phyloP scores from a whole-genome alignment of 257 asterid species.

The Leonotis leonurus region DNA sequence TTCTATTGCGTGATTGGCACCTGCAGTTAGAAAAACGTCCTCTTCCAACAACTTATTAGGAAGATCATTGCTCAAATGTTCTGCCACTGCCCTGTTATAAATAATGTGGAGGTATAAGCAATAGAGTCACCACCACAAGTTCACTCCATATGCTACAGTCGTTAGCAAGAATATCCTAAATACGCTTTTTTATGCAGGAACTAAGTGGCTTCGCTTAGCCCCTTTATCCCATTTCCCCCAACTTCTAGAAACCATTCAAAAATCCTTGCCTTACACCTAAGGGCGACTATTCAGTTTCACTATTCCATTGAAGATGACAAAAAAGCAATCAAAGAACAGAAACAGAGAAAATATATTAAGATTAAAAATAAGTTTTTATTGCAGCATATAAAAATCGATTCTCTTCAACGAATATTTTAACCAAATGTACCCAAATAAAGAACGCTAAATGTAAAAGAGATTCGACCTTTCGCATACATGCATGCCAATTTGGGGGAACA shows the following conservation, averaged over 20 bases:
- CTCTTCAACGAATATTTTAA: neutral
- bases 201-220: neutral
- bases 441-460: neutral
- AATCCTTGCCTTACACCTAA: too few species aligned
- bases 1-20: constrained; percentile 65
- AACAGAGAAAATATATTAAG: neutral
- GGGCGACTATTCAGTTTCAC: too few species aligned
- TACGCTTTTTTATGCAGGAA: neutral
- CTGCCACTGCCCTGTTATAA: constrained; percentile 50
- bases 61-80: constrained; percentile 40
- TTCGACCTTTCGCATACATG: neutral
- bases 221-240: neutral
- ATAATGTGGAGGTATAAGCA: neutral
- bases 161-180: neutral
- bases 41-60: constrained; percentile 34
- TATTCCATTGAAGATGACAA: too few species aligned
- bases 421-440: neutral
- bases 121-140: neutral
- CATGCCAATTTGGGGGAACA: neutral
- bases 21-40: constrained; percentile 51
- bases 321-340: neutral
- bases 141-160: neutral
- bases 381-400: neutral
- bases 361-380: neutral
- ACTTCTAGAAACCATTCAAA: neutral